Percentiles rank a stretch among this genome's conserved stretches.
Conservation (phyloP, 2,329 filamentous ascomycete genomes). For the Zymoseptoria pseudotritici region DNA sequence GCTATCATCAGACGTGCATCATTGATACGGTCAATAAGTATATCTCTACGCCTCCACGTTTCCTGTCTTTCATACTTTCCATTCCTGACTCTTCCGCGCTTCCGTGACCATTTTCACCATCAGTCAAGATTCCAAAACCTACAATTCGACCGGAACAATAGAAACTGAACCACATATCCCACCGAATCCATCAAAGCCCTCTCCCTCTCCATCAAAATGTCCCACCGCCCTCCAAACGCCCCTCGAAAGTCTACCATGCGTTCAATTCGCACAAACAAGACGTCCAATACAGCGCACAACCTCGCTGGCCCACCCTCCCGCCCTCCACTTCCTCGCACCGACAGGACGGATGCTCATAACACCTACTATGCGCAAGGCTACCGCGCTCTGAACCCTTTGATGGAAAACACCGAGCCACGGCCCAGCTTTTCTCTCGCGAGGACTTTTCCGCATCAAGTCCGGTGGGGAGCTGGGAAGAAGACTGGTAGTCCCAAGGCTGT, state of each 20-base stretch:
- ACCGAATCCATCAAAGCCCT: background rate
- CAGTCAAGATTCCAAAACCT: too few species aligned
- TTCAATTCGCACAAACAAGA: constrained; percentile 6
- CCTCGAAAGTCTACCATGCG: constrained; percentile 6
- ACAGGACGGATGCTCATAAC: constrained; percentile 15
- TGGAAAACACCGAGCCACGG: constrained; percentile 16
- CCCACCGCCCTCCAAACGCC: background rate
- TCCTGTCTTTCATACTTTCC: background rate
- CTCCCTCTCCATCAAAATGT: background rate
- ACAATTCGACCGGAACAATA: too few species aligned
- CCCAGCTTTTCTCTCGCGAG: constrained; percentile 19
- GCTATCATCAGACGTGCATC: background rate
- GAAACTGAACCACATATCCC: background rate
- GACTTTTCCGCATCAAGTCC: constrained; percentile 22
- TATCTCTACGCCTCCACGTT: background rate
- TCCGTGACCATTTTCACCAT: background rate
- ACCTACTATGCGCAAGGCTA: constrained; percentile 24
- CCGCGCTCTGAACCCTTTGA: constrained; percentile 20
- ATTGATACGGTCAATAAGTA: background rate
- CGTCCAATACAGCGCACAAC: constrained; percentile 5
- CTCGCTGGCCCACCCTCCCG: constrained; percentile 9
- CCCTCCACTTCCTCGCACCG: background rate
- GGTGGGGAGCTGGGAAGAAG: constrained; percentile 7
- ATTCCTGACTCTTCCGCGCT: background rate
- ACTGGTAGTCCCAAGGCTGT: constrained; percentile 5